These are phyloP conservation scores for Heliamphora exappendiculata DNA, from an alignment of 148 eudicot species.

Conservation along the genomic window DNA sequence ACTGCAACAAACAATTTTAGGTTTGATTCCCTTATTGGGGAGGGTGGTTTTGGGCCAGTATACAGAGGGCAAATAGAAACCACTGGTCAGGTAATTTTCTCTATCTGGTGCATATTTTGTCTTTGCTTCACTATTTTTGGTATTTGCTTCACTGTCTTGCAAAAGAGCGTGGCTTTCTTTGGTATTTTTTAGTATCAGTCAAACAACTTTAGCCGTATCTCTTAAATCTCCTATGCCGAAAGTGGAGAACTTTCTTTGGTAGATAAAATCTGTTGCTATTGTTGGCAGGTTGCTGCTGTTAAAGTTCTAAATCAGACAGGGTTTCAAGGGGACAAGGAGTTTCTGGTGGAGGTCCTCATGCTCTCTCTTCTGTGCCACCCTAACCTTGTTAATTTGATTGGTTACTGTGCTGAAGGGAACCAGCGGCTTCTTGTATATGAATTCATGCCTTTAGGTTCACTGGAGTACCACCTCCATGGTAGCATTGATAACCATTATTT, in stretches of 20 bases:
- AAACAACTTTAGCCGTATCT: background rate
- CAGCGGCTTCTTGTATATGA: slow-evolving; percentile 45
- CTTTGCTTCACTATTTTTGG: background rate
- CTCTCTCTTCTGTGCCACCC: slow-evolving; percentile 56
- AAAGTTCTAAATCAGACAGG: slow-evolving; percentile 52
- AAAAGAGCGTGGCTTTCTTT: background rate
- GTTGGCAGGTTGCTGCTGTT: slow-evolving; percentile 48
- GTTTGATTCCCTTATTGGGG: slow-evolving; percentile 26
- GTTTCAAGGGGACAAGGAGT: slow-evolving; percentile 61
- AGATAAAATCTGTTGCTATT: background rate
- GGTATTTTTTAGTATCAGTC: background rate
- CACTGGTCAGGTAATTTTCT: slow-evolving; percentile 28
- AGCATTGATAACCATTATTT: background rate
- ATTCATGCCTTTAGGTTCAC: slow-evolving; percentile 33
- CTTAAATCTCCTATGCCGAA: background rate
- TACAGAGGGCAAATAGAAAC: slow-evolving; percentile 24
- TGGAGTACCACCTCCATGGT: slow-evolving; percentile 40
- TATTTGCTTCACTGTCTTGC: background rate
- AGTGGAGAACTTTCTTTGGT: background rate
- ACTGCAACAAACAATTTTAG: slow-evolving; percentile 40
- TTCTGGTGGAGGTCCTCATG: slow-evolving; percentile 61
- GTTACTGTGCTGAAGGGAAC: slow-evolving; percentile 61
- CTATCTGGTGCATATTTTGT: background rate
- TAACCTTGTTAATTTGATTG: slow-evolving; percentile 56
- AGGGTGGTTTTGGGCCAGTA: slow-evolving; percentile 44